These are phyloP conservation scores for Blastobotrys illinoisensis DNA, from an alignment of 1,139 yeast genomes.

Conservation along the genomic window DNA sequence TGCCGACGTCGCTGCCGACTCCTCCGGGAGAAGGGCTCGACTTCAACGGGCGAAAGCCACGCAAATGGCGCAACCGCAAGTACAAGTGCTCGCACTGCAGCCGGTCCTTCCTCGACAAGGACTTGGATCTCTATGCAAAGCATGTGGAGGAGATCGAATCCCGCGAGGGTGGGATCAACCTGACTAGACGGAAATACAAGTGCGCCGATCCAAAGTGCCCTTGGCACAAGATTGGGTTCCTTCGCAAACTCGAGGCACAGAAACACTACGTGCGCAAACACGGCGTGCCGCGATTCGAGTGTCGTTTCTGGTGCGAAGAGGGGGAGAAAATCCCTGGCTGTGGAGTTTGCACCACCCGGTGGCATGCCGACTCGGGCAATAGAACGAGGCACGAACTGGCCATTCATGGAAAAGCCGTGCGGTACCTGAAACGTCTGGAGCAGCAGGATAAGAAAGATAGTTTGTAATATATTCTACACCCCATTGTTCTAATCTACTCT, in stretches of 20 bases:
- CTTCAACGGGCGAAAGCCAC: constrained; percentile 27
- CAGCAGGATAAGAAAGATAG: neutral
- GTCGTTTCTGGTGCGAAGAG: constrained; percentile 27
- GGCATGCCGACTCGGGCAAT: constrained; percentile 31
- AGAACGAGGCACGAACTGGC: constrained; percentile 28
- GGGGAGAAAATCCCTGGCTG: constrained; percentile 26
- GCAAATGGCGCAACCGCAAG: constrained; percentile 27
- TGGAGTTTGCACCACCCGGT: constrained; percentile 26
- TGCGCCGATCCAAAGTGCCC: constrained; percentile 26
- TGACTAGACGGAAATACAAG: constrained; percentile 25
- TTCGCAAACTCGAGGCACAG: constrained; percentile 29
- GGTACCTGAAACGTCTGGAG: neutral
- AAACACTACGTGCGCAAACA: constrained; percentile 27
- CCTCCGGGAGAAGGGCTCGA: constrained; percentile 14
- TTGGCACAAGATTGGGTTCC: constrained; percentile 28
- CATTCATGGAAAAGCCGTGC: constrained; percentile 21
- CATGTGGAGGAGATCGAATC: constrained; percentile 24
- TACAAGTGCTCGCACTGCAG: constrained; percentile 29
- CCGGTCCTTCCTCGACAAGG: constrained; percentile 22
- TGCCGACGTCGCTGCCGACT: constrained; percentile 4
- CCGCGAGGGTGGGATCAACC: constrained; percentile 16
- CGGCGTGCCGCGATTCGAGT: constrained; percentile 27
- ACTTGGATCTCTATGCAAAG: constrained; percentile 22
- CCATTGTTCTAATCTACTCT: too few species aligned
- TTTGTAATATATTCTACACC: neutral